Conservation (phyloP, 1,284 basidiomycete genomes). For the Cryptococcus depauperatus region DNA sequence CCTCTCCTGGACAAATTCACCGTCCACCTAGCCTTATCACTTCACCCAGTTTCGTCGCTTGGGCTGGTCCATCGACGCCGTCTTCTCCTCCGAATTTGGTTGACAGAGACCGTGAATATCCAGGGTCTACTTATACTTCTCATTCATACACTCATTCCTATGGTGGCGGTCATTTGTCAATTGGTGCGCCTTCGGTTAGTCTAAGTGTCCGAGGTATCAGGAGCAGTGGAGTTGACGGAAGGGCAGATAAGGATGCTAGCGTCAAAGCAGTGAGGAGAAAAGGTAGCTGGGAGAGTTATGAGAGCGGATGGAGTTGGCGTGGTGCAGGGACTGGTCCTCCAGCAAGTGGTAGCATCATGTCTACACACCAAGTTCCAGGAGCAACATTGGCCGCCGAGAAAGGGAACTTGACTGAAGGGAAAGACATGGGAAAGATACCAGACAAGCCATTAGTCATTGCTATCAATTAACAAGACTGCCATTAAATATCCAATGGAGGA, state of each 20-base stretch:
- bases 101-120: background rate
- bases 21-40: background rate
- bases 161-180: background rate
- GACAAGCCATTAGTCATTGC: background rate
- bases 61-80: background rate
- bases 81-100: background rate
- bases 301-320: conserved; percentile 19
- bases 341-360: background rate
- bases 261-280: conserved; percentile 27
- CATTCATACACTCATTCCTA: background rate
- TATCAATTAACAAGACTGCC: conserved; percentile 1
- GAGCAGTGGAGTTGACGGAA: conserved; percentile 6
- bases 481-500: too few relatives aligned
- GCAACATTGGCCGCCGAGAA: background rate
- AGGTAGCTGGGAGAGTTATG: conserved; percentile 32
- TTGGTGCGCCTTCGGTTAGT: conserved; percentile 7
- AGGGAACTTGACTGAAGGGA: background rate
- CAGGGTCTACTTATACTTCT: background rate
- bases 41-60: background rate
- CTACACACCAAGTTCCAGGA: background rate
- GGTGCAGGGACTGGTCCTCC: background rate
- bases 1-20: conserved; percentile 41
- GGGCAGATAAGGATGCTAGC: conserved; percentile 29
- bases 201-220: conserved; percentile 7
- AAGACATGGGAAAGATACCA: background rate